Base-by-base conservation (phyloP, 2,329 filamentous ascomycete genomes). In the Sphaceloma murrayae region DNA sequence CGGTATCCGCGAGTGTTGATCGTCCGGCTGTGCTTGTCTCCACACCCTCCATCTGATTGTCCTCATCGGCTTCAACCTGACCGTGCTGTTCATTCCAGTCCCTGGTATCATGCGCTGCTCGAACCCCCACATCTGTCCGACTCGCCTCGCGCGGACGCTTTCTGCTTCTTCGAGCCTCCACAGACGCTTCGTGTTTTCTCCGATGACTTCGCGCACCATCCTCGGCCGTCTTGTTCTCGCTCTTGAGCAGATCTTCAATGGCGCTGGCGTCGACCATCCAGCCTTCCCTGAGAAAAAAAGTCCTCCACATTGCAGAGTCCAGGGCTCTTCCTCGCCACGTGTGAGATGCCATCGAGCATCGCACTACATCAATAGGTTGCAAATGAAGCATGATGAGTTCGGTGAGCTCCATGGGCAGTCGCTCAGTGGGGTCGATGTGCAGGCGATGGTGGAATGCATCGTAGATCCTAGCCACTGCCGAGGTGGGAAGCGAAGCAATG, bases 331-430 rank as follows among this genome's bases (percentile, higher is more conserved):
- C 72, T 50, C 88, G 80, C 89, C 91, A 98, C 51, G 78, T 71
- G 34, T 80, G 78, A 26, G 86, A 95, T 11, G 86, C 78, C 33
- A 77, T 74, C 1, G 86, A 85, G 2, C 88, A 84, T 39, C 76
- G 78, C 46, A 96, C 72, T 29, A 98, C 70, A 0, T 87, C 91
- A 19, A 78, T 62, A 1, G 87, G 82, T 45, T 88, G 83, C 39
- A 98, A 78, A 57, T 87, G 91, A 11, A 82, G 80, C 32, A 98
- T 80, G 33, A 96, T 82, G 56, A 93, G 82, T 33, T 91, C 79
- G 49, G 86, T 93, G 55, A 98, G 83, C 61, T 98, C 91, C 18
- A 85, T 78, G 0, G 91, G 91, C 1, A 98, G 75, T 55, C 85
- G 79, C 51, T 77, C 70, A 31, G 94, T 78, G 45, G 94, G 94